phyloP scores from a whole-genome alignment of 2,329 filamentous ascomycete genomes.

The Teratosphaeria nubilosa region DNA sequence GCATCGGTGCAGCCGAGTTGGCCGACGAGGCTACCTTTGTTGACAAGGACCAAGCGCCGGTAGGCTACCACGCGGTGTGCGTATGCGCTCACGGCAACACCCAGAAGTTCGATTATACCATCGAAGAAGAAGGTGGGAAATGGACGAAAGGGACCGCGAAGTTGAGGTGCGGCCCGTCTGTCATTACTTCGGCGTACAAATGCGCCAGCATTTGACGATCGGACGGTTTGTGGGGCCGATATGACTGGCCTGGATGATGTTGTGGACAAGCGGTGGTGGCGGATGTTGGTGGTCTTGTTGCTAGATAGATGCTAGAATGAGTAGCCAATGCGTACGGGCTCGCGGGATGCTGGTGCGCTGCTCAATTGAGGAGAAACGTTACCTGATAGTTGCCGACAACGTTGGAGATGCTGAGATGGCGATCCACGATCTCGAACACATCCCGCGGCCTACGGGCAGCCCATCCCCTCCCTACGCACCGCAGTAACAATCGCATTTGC shows the following conservation, averaged over 20 bases:
- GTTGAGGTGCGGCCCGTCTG: background rate
- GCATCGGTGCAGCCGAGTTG: background rate
- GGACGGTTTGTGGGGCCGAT: too few relatives aligned
- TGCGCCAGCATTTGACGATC: too few relatives aligned
- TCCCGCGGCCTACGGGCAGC: too few relatives aligned
- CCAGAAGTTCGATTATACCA: background rate
- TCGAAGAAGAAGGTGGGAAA: background rate
- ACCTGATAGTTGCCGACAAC: too few relatives aligned
- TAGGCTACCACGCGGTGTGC: background rate
- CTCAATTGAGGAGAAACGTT: too few relatives aligned
- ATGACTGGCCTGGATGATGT: background rate
- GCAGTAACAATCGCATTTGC: too few relatives aligned
- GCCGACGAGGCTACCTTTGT: too few relatives aligned
- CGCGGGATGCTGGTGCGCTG: too few relatives aligned
- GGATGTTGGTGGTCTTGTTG: too few relatives aligned
- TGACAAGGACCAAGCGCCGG: background rate
- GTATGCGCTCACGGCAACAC: background rate
- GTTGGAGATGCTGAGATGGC: background rate
- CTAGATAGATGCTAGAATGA: too few relatives aligned
- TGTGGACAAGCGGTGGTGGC: background rate
- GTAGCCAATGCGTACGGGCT: too few relatives aligned
- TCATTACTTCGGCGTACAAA: background rate
- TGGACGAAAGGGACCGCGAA: background rate
- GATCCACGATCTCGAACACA: background rate
- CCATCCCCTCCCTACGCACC: too few relatives aligned